Percentiles rank a stretch among this genome's conserved stretches.
phyloP scores from a whole-genome alignment of 441 rosid species.

The Geranium incanum region DNA sequence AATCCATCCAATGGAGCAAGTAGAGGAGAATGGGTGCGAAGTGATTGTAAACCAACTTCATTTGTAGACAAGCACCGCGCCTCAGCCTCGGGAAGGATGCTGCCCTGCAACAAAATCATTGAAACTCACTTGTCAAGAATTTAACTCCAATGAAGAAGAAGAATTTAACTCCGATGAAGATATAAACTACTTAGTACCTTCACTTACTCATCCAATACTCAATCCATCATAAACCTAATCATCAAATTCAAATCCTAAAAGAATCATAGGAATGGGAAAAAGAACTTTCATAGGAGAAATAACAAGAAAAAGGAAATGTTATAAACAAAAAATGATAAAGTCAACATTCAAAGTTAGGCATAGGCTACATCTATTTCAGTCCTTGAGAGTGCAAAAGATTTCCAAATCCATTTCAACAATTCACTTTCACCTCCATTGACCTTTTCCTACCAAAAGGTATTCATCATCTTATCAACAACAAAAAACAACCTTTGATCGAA shows the following conservation, averaged over 20 bases:
- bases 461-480: no score
- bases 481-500: no score
- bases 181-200: not conserved
- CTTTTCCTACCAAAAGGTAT: no score
- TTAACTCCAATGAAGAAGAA: no score
- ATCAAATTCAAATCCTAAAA: not conserved
- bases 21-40: conserved; percentile 40
- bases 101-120: conserved; percentile 31
- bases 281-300: not conserved
- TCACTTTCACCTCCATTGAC: no score
- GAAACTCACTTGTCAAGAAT: not conserved
- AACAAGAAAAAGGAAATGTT: not conserved
- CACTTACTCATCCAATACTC: not conserved
- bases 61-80: conserved; percentile 34
- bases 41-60: conserved; percentile 43
- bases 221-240: not conserved
- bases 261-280: not conserved
- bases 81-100: conserved; percentile 41
- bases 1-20: conserved; percentile 49
- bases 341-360: not conserved
- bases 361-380: not conserved
- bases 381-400: not conserved
- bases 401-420: no score
- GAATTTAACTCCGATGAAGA: not conserved
- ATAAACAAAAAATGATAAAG: not conserved